A percentile compares a stretch with the other conserved stretches of the same genome.
Evolutionary conservation across 805 yeast species (phyloP).

Genomic region (Wickerhamiella azymoides): DNA sequence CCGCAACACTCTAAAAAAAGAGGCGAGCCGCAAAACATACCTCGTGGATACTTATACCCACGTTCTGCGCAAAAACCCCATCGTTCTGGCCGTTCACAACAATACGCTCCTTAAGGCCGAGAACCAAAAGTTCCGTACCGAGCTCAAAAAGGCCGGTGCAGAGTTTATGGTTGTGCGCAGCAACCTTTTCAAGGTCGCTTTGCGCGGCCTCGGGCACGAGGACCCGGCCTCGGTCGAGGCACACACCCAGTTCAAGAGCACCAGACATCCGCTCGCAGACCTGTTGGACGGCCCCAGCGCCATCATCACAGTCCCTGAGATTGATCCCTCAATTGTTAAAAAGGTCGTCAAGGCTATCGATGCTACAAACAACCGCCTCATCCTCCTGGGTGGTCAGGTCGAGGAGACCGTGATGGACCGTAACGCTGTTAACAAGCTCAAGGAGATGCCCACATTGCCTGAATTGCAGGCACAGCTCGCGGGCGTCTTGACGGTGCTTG

Average conservation of each 20-base stretch:
- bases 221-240: conserved; percentile 65
- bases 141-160: conserved; percentile 53
- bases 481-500: conserved; percentile 66
- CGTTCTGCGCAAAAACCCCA: conserved; percentile 50
- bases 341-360: conserved; percentile 48
- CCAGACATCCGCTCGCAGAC: conserved; percentile 53
- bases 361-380: conserved; percentile 53
- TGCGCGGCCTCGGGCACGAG: conserved; percentile 49
- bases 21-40: conserved; percentile 70
- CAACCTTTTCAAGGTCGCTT: conserved; percentile 56
- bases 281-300: conserved; percentile 81
- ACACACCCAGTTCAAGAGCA: conserved; percentile 23
- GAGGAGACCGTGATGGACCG: conserved; percentile 45
- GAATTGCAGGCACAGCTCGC: conserved; percentile 70
- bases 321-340: conserved; percentile 58
- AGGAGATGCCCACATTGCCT: conserved; percentile 56
- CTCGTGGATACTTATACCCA: conserved; percentile 67
- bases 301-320: conserved; percentile 48
- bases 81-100: conserved; percentile 71
- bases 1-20: conserved; percentile 41
- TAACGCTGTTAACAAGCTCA: conserved; percentile 44
- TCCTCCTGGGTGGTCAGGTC: conserved; percentile 74
- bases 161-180: conserved; percentile 55
- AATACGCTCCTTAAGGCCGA: conserved; percentile 65
- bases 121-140: conserved; percentile 46